These are phyloP conservation scores for Polyrhizophydium stewartii DNA, from an alignment of 371 early-diverging fungal genomes.

Conservation along the genomic window DNA sequence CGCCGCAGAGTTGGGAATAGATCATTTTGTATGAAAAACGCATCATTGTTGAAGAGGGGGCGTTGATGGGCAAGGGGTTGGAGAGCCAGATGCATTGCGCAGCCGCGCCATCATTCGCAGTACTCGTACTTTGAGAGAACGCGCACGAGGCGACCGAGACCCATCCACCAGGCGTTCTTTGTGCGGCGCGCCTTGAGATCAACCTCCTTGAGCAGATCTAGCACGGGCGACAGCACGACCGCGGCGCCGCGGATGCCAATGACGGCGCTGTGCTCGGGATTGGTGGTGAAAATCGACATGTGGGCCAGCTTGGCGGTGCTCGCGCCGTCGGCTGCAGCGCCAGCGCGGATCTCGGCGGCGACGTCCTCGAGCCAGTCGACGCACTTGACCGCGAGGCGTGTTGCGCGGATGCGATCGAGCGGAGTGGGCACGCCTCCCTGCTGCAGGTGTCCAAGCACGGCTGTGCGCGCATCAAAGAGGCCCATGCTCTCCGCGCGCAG, in stretches of 20 bases:
- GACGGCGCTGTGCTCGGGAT: constrained; percentile 63
- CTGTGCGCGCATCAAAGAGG: constrained; percentile 88
- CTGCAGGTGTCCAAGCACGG: constrained; percentile 95
- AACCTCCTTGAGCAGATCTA: constrained; percentile 48
- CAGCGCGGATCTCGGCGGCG: constrained; percentile 12
- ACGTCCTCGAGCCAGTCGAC: constrained; percentile 46
- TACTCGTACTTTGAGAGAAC: constrained; percentile 39
- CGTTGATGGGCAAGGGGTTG: neutral
- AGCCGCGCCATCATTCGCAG: no score
- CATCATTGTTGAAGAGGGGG: no score
- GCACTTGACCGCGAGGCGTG: constrained; percentile 72
- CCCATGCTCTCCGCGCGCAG: constrained; percentile 91
- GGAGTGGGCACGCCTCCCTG: constrained; percentile 96
- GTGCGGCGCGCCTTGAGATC: constrained; percentile 81
- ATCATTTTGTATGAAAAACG: no score
- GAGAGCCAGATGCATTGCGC: neutral
- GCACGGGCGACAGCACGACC: constrained; percentile 69
- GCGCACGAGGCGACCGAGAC: constrained; percentile 43
- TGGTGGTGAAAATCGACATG: constrained; percentile 41
- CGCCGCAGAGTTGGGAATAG: no score
- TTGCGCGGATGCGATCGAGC: constrained; percentile 92
- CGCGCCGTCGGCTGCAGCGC: neutral
- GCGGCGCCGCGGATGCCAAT: constrained; percentile 81
- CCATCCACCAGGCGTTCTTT: constrained; percentile 77
- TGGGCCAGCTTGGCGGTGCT: neutral